Conservation (phyloP, 2,329 filamentous ascomycete genomes). For the Parafenestella ontariensis region DNA sequence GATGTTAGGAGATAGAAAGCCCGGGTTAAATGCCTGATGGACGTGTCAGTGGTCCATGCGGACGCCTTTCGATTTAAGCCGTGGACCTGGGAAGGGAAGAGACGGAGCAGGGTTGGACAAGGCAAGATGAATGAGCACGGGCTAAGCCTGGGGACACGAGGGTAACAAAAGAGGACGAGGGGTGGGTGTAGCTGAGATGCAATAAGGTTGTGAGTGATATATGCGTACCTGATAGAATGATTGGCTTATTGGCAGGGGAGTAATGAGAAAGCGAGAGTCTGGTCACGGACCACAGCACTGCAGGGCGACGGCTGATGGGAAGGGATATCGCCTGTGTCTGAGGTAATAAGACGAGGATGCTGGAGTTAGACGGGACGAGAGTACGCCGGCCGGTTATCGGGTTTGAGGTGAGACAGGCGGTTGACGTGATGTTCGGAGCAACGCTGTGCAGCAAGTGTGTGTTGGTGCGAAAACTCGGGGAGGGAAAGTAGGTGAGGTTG, state of each 20-base stretch:
- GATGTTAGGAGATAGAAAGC: slow-evolving; percentile 23
- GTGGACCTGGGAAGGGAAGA: slow-evolving; percentile 15
- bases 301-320: slow-evolving; percentile 30
- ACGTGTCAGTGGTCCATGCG: slow-evolving; percentile 35
- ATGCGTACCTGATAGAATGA: slow-evolving; percentile 41
- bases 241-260: slow-evolving; percentile 31
- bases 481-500: slow-evolving; percentile 9
- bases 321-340: slow-evolving; percentile 28
- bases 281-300: slow-evolving; percentile 32
- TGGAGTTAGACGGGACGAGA: slow-evolving; percentile 18
- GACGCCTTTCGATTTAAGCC: slow-evolving; percentile 25
- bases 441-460: neutral
- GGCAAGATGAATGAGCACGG: slow-evolving; percentile 13
- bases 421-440: slow-evolving; percentile 6
- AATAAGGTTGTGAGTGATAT: slow-evolving; percentile 37
- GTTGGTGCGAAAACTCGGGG: slow-evolving; percentile 5
- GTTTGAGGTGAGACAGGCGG: slow-evolving; percentile 19
- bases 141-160: slow-evolving; percentile 3
- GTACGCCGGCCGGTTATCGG: slow-evolving; percentile 26
- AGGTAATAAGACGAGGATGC: slow-evolving; percentile 38
- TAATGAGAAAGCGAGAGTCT: slow-evolving; percentile 33
- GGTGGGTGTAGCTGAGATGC: slow-evolving; percentile 28
- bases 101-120: slow-evolving; percentile 14
- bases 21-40: slow-evolving; percentile 20
- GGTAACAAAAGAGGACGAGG: slow-evolving; percentile 14